Evolutionary conservation across 2,329 filamentous ascomycete genomes (phyloP).

Genomic region (Phaeosphaeriaceae sp.): DNA sequence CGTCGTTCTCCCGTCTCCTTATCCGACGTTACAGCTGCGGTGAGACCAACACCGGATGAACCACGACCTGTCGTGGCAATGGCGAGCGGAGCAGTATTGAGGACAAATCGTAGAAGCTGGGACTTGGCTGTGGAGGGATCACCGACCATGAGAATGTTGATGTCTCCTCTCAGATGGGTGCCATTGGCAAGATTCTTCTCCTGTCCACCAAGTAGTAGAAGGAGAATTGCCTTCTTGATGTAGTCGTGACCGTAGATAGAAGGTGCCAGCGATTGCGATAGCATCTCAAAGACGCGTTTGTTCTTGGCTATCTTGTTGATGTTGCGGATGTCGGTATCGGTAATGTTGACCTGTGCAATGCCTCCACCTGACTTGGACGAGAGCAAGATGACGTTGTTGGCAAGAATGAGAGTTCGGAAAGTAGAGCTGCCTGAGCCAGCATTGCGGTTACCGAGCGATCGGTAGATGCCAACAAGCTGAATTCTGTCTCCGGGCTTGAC

Average conservation of each 20-base stretch:
- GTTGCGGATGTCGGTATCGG: constrained; percentile 95
- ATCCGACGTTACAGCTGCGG: constrained; percentile 92
- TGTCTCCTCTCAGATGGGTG: constrained; percentile 96
- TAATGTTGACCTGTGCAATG: constrained; percentile 89
- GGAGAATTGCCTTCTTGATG: constrained; percentile 95
- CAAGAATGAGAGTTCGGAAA: constrained; percentile 92
- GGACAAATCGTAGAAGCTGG: constrained; percentile 93
- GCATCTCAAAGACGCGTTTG: constrained; percentile 87
- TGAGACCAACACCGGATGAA: constrained; percentile 96
- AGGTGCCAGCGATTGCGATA: constrained; percentile 92
- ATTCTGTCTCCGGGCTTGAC: constrained; percentile 96
- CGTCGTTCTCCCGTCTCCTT: constrained; percentile 96
- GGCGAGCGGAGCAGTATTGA: constrained; percentile 94
- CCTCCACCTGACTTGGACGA: constrained; percentile 96
- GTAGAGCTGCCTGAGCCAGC: constrained; percentile 87
- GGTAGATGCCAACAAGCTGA: constrained; percentile 94
- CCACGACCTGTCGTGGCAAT: constrained; percentile 97
- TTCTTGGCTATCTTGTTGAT: constrained; percentile 98
- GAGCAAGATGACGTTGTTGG: constrained; percentile 92
- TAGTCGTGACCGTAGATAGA: constrained; percentile 97
- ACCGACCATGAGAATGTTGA: constrained; percentile 99
- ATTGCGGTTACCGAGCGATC: constrained; percentile 93
- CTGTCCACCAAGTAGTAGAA: constrained; percentile 94
- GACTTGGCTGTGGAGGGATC: constrained; percentile 98
- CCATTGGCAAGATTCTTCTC: constrained; percentile 99